Percentiles rank a stretch among this genome's conserved stretches.
phyloP scores from a whole-genome alignment of 305 asterid genomes.

The Fraxinus velutina region DNA sequence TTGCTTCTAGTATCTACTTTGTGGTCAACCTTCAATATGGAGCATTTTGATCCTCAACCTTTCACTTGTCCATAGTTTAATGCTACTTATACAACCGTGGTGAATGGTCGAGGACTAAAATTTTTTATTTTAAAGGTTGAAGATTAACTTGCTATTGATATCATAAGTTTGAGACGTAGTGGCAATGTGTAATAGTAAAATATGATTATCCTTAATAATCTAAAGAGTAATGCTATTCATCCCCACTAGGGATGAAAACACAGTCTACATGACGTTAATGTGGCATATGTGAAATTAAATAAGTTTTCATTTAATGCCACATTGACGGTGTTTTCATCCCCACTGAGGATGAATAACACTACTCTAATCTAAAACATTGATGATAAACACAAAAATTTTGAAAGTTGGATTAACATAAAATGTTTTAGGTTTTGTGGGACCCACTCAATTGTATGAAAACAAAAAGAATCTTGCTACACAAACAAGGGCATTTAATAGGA shows the following conservation, averaged over 20 bases:
- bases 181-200: background rate
- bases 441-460: constrained; percentile 18
- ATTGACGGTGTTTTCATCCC: too few species aligned
- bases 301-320: too few species aligned
- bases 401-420: background rate
- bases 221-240: too few species aligned
- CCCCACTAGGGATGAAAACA: too few species aligned
- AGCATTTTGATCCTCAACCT: background rate
- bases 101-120: background rate
- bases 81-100: background rate
- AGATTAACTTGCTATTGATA: background rate
- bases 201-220: background rate
- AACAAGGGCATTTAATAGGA: too few species aligned
- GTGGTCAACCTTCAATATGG: background rate
- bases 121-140: background rate
- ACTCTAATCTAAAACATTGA: background rate
- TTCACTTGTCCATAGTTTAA: background rate
- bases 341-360: too few species aligned
- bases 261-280: too few species aligned
- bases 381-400: background rate
- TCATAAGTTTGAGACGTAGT: background rate
- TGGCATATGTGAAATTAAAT: too few species aligned
- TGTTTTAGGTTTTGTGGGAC: background rate
- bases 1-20: background rate
- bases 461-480: background rate